Evolutionary conservation across 2,329 filamentous ascomycete genomes (phyloP).

Genomic region (Talaromyces marneffei): DNA sequence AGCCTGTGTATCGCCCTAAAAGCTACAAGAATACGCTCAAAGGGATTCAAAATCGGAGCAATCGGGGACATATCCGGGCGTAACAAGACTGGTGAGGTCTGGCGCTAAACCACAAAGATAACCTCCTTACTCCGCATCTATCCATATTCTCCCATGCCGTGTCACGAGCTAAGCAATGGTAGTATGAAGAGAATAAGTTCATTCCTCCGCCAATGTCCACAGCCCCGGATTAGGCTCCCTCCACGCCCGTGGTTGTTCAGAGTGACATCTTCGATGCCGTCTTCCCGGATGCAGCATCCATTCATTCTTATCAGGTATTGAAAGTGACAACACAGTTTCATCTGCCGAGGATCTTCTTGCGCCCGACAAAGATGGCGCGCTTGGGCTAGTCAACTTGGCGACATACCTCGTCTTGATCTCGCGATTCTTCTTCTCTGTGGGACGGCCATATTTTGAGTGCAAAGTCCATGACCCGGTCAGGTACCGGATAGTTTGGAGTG

Average conservation of each 20-base stretch:
- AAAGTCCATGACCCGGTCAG: conserved; percentile 19
- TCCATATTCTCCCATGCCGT: not conserved
- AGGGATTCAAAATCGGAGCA: not conserved
- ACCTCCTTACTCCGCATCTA: not conserved
- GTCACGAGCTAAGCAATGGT: not conserved
- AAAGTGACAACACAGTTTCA: not conserved
- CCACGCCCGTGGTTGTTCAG: conserved; percentile 35
- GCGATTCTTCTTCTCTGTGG: conserved; percentile 9
- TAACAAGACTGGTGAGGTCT: not conserved
- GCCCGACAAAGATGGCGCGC: not conserved
- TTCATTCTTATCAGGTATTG: not conserved
- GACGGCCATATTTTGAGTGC: conserved; percentile 16
- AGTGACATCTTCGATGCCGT: conserved; percentile 33
- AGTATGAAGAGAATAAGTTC: not conserved
- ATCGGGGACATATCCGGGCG: not conserved
- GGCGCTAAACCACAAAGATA: not conserved
- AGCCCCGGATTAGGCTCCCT: conserved; percentile 30
- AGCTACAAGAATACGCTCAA: not conserved
- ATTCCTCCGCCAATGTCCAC: conserved; percentile 33
- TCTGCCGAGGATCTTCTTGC: not conserved
- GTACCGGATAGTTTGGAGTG: not conserved
- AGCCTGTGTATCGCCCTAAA: not conserved
- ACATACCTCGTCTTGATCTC: not conserved
- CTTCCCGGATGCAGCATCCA: conserved; percentile 18
- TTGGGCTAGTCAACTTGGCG: conserved; percentile 22